Base-by-base conservation (phyloP, 768 basidiomycete genomes). In the Serendipita sp. region DNA sequence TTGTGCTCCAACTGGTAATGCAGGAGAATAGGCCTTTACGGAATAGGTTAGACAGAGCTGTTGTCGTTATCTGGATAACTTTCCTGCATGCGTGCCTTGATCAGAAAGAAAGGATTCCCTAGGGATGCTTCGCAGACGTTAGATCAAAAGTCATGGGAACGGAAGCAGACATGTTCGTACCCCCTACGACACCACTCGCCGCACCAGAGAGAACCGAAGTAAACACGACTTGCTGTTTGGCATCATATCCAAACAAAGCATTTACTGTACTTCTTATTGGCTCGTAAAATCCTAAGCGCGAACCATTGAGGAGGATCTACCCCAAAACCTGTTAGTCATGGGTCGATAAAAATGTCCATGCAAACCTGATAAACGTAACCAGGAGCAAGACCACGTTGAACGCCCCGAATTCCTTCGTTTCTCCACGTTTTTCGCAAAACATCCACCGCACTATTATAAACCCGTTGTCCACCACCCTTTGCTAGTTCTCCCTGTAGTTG, bases 61-160 rank as follows among this genome's bases (percentile, higher is more conserved):
- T 52, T 16, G 7, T 52, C 8, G 32, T 52, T 52, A 18, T 32
- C 15, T 28, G 15, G 45, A 4, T 52, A 11, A 48, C 74, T 58
- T 32, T 45, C 88, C 80, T 99, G 96, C 88, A 99, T 97, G 51
- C 96, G 84, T 3, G 96, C 96, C 76, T 99, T 99, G 72, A 99
- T 84, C 65, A 99, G 78, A 75, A 96, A 99, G 11, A 96, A 76
- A 0, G 93, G 93, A 73, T 91, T 95, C 46, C 92, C 93, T 47
- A 93, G 74, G 62, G 80, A 78, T 0, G 88, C 88, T 88, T 66
- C 11, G 63, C 15, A 44, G 3, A 45, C 10, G 23, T 64, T 44
- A 56, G 51, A 13, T 23, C 30, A 44, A 41, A 30, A 35, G 36
- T 13, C 44, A 45, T 23, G 23, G 38, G 56, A 28, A 18, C 41